Evolutionary conservation across 441 rosid genomes (phyloP).

Genomic region (Gossypium schwendimanii): DNA sequence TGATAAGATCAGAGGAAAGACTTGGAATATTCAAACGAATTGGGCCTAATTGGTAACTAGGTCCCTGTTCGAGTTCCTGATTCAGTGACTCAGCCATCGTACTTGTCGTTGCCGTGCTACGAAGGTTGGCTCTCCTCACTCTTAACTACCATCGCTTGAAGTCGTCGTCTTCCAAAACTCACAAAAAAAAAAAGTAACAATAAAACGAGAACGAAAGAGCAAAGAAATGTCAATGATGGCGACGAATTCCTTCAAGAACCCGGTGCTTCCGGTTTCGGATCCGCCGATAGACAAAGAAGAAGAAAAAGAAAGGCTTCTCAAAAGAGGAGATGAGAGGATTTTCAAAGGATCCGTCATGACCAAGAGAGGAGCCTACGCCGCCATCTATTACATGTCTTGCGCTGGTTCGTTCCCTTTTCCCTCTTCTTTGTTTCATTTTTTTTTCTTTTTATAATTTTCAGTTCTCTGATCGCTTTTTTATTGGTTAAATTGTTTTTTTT

Average conservation of each 20-base stretch:
- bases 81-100: neutral
- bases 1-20: neutral
- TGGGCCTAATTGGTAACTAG: neutral
- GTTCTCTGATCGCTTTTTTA: neutral
- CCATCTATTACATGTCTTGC: constrained; percentile 83
- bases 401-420: constrained; percentile 43
- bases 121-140: neutral
- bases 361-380: constrained; percentile 75
- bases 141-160: neutral
- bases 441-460: neutral
- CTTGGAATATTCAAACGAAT: neutral
- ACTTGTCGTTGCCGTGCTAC: neutral
- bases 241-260: constrained; percentile 39
- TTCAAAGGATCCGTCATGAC: constrained; percentile 93
- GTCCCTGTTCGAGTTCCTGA: neutral
- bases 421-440: neutral
- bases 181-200: too few relatives aligned
- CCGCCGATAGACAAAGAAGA: constrained; percentile 33
- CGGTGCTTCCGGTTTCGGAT: constrained; percentile 62
- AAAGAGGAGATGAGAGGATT: constrained; percentile 53
- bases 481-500: neutral
- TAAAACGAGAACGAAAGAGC: neutral
- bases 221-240: constrained; percentile 32
- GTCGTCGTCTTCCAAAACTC: neutral
- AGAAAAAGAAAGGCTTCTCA: constrained; percentile 46